Evolutionary conservation across 441 rosid genomes (phyloP), one percentile per base, ranked within the genome.

Genomic region (Euphorbia celastroides): DNA sequence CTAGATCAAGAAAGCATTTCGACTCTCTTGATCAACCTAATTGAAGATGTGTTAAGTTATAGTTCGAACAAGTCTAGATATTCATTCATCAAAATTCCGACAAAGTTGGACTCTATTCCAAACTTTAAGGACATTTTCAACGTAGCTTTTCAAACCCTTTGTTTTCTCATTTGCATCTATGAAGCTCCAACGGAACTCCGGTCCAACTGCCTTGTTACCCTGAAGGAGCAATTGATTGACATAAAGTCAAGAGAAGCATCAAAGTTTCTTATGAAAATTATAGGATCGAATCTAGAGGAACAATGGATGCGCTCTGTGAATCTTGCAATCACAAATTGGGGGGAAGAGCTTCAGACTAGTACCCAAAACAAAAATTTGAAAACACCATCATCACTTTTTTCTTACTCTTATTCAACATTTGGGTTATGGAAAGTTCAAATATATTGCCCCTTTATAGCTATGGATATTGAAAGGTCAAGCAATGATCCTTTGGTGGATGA

Each of bases 261-360:
- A 6, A 87, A 84, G 74, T 36, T 64, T 64, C 92, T 93, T 5
- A 80, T 90, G 96, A 79, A 75, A 36, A 78, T 78, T 25, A 66
- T 93, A 20, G 97, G 97, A 19, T 80, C 92, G 1, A 93, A 90
- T 64, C 73, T 93, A 5, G 98, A 90, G 70, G 97, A 87, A 72
- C 88, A 82, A 60, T 90, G 98, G 97, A 90, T 90, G 90, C 76
- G 94, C 60, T 83, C 98, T 0, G 7, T 90, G 12, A 88, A 90
- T 66, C 98, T 93, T 36, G 92, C 96, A 0, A 84, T 86, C 28
- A 93, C 96, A 28, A 90, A 87, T 55, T 88, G 94, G 97, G 83
- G 84, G 46, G 64, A 67, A 1, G 96, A 93, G 83, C 59, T 78
- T 16, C 81, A 70, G 60, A 78, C 81, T 25, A 51, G 62, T 44